Evolutionary conservation across 1,284 basidiomycete species (phyloP), one percentile per base, ranked within the genome.

Genomic region (Cutaneotrichosporon spelunceum): DNA sequence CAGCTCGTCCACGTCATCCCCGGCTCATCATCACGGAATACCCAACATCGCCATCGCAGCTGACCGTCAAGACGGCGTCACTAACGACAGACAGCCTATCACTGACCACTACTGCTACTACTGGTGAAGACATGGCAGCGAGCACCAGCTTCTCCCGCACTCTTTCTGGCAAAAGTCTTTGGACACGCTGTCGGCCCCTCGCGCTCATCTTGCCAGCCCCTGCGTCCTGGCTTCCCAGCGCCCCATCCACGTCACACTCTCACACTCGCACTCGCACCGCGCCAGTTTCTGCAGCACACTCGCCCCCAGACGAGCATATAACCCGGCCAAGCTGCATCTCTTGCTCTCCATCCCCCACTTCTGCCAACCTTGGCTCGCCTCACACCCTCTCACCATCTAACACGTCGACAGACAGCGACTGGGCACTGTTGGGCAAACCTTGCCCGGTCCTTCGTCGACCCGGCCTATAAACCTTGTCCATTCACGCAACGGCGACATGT

Each of bases 401-500:
- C 49, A 30, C 9, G 19, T n/a, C 50, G 23, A 24, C 9, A 6
- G 33, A 52, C 30, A 30, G 50, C 29, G 23, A 4, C 53, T n/a
- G n/a, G 24, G 14, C 53, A 26, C 33, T 23, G 53, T n/a, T 7
- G 21, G 26, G 24, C 53, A 16, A 13, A 7, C 53, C 23, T n/a
- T 14, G 11, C 34, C 34, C 34, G 13, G 29, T 19, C n/a, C n/a
- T 71, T 68, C 60, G 56, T 57, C 26, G 68, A 69, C 57, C 65
- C 66, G 19, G 44, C 52, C 68, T 36, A 69, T 69, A 42, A 57
- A 64, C 36, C 42, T 64, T n/a, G 61, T 71, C 39, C 59, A 61
- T 29, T 62, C 63, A 13, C 57, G 13, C 26, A 61, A 67, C 48
- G 69, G 61, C 45, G 44, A 60, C 13, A 70, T 72, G 63, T 63